Percentiles rank a stretch among this genome's conserved stretches.
Evolutionary conservation across 805 yeast species (phyloP).

Genomic region (Pichia sporocuriosa): DNA sequence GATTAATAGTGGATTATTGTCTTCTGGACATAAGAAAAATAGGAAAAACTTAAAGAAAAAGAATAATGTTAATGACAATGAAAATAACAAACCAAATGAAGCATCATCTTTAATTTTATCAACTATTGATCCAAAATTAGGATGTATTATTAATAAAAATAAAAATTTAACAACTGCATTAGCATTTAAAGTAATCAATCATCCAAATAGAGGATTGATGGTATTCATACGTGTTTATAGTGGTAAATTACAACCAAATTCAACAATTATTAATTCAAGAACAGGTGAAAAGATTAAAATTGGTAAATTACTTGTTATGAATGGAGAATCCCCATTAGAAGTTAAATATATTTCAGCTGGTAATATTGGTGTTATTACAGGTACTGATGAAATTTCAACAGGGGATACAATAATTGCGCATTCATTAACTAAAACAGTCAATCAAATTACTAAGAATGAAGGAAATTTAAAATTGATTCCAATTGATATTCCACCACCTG

Average conservation of each 20-base stretch:
- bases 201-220: conserved; percentile 75
- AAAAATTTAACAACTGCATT: conserved; percentile 65
- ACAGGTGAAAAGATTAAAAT: conserved; percentile 61
- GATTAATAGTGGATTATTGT: conserved; percentile 3
- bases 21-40: conserved; percentile 16
- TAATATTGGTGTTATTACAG: conserved; percentile 85
- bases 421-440: conserved; percentile 39
- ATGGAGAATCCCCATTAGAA: conserved; percentile 79
- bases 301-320: conserved; percentile 70
- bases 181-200: conserved; percentile 88
- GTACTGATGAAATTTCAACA: conserved; percentile 66
- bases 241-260: conserved; percentile 61
- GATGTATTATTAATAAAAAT: conserved; percentile 49
- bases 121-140: conserved; percentile 35
- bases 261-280: conserved; percentile 59
- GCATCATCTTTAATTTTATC: conserved; percentile 24
- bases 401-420: conserved; percentile 85
- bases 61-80: neutral
- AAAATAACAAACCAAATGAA: too few species aligned
- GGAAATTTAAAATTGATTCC: conserved; percentile 56
- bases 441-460: conserved; percentile 29
- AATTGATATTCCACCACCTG: conserved; percentile 84
- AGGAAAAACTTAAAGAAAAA: conserved; percentile 14
- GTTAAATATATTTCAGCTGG: conserved; percentile 62
- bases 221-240: conserved; percentile 84